These are phyloP conservation scores for Tuber indicum DNA, from an alignment of 495 filamentous ascomycete genomes.

Conservation along the genomic window DNA sequence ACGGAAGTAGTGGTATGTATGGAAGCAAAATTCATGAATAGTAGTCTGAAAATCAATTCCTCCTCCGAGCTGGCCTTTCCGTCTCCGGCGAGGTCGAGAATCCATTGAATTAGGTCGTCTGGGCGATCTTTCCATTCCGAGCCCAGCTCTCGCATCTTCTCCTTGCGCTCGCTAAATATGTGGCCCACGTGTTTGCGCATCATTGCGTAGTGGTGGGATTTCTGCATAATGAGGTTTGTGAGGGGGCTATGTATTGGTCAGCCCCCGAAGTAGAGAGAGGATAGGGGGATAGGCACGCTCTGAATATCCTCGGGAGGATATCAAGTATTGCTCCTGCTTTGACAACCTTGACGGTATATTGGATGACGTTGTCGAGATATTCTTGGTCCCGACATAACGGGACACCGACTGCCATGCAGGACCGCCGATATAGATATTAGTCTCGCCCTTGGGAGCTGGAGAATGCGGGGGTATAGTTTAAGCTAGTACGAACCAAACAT, in stretches of 20 bases:
- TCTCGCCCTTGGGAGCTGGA: not conserved
- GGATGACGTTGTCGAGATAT: slow-evolving; percentile 26
- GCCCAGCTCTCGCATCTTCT: slow-evolving; percentile 26
- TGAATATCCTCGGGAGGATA: slow-evolving; percentile 25
- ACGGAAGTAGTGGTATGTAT: slow-evolving; percentile 36
- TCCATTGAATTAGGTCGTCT: slow-evolving; percentile 39
- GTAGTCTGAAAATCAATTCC: slow-evolving; percentile 24
- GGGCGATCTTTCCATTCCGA: slow-evolving; percentile 35
- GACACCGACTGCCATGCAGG: slow-evolving; percentile 11
- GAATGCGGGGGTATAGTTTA: not conserved
- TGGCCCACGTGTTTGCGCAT: slow-evolving; percentile 21
- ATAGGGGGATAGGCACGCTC: slow-evolving; percentile 9
- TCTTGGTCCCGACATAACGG: slow-evolving; percentile 36
- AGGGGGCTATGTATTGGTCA: not conserved
- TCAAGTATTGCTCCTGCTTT: slow-evolving; percentile 23
- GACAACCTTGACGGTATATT: slow-evolving; percentile 16
- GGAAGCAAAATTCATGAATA: slow-evolving; percentile 38
- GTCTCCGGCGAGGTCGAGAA: slow-evolving; percentile 28
- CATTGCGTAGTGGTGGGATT: not conserved
- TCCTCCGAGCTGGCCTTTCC: slow-evolving; percentile 20
- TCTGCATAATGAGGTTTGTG: not conserved
- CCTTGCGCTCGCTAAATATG: slow-evolving; percentile 33
- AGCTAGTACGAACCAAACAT: slow-evolving; percentile 13
- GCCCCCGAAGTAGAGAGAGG: not conserved
- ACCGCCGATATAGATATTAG: not conserved